A percentile compares a stretch with the other conserved stretches of the same genome.
Evolutionary conservation across 1,284 basidiomycete species (phyloP).

Genomic region (Moesziomyces parantarcticus): DNA sequence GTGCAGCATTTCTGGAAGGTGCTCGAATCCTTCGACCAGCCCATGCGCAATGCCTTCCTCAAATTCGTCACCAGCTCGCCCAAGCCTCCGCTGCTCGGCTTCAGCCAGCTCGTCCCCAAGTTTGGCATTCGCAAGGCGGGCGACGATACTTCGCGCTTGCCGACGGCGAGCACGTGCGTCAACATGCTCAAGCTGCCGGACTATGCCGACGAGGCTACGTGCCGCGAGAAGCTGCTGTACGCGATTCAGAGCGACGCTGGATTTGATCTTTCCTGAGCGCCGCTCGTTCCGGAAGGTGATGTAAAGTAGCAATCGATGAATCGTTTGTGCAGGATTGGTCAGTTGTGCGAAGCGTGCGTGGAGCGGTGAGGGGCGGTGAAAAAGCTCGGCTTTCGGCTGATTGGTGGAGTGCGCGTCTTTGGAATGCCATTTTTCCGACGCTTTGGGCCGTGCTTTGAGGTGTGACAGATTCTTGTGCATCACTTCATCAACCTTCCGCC

Average conservation of each 20-base stretch:
- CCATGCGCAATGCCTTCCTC: conserved; percentile 54
- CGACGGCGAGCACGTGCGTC: conserved; percentile 65
- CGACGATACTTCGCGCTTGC: conserved; percentile 59
- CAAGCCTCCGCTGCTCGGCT: conserved; percentile 65
- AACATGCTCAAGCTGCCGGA: conserved; percentile 66
- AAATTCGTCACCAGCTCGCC: conserved; percentile 66
- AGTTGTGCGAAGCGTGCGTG: too few relatives aligned
- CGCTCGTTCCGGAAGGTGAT: too few relatives aligned
- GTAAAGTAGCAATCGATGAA: too few relatives aligned
- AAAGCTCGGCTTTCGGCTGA: conserved; percentile 26
- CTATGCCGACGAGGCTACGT: conserved; percentile 53
- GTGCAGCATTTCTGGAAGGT: conserved; percentile 65
- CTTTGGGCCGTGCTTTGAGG: not conserved
- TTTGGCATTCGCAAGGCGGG: conserved; percentile 62
- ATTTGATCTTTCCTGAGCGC: conserved; percentile 59
- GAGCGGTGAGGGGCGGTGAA: not conserved
- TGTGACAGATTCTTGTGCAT: not conserved
- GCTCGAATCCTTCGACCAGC: conserved; percentile 55
- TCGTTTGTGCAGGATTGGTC: too few relatives aligned
- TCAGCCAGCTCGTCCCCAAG: conserved; percentile 61
- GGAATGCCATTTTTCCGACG: not conserved
- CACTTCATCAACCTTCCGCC: too few relatives aligned
- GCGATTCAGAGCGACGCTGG: conserved; percentile 64
- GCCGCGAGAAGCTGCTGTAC: conserved; percentile 60
- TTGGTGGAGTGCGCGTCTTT: not conserved